These are phyloP conservation scores for Pestalotiopsis sp. DNA, from an alignment of 2,329 filamentous ascomycete species.

Conservation along the genomic window DNA sequence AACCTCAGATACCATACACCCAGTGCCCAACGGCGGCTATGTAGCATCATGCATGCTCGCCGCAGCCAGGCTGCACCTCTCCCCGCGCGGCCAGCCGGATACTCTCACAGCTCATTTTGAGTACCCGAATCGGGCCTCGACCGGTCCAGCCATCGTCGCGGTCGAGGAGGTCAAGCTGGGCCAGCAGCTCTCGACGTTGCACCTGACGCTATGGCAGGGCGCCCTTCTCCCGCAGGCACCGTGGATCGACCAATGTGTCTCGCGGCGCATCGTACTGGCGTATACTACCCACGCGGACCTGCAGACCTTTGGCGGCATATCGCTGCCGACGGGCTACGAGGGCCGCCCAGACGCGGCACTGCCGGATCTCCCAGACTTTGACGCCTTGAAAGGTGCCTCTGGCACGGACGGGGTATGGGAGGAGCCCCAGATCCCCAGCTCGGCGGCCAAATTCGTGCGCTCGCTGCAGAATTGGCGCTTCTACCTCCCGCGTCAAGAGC, in stretches of 20 bases:
- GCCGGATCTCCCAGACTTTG: not conserved
- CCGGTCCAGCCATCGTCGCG: not conserved
- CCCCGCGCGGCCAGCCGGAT: not conserved
- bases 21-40: not conserved
- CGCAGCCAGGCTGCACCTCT: not conserved
- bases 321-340: not conserved
- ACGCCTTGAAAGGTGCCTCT: not conserved
- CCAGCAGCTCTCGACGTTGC: conserved; percentile 5
- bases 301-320: not conserved
- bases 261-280: not conserved
- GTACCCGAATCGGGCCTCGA: not conserved
- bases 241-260: not conserved
- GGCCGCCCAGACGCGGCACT: not conserved
- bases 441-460: not conserved
- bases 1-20: not conserved
- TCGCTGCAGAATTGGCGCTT: not conserved
- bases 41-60: not conserved
- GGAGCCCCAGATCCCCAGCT: not conserved
- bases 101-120: not conserved
- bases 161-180: not conserved
- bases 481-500: not conserved
- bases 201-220: conserved; percentile 25
- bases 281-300: not conserved
- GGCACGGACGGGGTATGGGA: not conserved
- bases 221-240: conserved; percentile 11